A percentile compares a stretch with the other conserved stretches of the same genome.
Conservation (phyloP, 139 green algal species). For the Edaphochlamys debaryana region DNA sequence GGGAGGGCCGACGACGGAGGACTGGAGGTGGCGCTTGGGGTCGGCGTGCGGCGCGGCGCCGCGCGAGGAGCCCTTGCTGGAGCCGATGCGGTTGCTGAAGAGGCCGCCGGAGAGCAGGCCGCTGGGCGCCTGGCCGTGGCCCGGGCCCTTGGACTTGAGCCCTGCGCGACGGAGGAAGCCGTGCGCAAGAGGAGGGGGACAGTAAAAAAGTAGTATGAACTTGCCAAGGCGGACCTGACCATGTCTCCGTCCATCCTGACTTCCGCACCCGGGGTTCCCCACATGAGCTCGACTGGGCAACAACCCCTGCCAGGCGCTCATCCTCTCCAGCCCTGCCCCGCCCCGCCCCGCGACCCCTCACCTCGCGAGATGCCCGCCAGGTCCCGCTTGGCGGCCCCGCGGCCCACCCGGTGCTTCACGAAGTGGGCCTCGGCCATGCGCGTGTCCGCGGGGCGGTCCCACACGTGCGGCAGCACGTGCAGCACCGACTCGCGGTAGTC, state of each 20-base stretch:
- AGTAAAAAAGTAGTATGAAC: no score
- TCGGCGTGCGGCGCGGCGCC: not conserved
- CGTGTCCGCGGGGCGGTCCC: conserved; percentile 77
- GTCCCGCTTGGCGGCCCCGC: conserved; percentile 38
- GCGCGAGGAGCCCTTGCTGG: no score
- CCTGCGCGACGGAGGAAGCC: no score
- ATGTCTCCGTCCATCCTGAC: no score
- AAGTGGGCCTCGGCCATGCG: conserved; percentile 85
- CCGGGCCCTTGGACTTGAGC: not conserved
- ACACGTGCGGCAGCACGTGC: conserved; percentile 86
- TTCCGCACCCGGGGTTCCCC: no score
- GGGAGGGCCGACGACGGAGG: not conserved
- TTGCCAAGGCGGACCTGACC: no score
- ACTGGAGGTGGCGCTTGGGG: not conserved
- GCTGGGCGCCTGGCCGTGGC: not conserved
- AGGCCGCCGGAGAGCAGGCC: conserved; percentile 1
- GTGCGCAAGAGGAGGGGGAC: no score
- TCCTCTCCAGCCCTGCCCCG: no score
- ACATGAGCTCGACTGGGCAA: no score
- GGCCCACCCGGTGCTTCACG: conserved; percentile 65
- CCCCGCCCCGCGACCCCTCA: no score
- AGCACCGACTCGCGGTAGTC: conserved; percentile 92
- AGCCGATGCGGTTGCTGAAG: not conserved
- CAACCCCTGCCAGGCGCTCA: no score
- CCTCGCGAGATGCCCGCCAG: no score